Percentiles rank a stretch among this genome's conserved stretches.
phyloP scores from a whole-genome alignment of 148 eudicot species.

The Arbutus unedo region DNA sequence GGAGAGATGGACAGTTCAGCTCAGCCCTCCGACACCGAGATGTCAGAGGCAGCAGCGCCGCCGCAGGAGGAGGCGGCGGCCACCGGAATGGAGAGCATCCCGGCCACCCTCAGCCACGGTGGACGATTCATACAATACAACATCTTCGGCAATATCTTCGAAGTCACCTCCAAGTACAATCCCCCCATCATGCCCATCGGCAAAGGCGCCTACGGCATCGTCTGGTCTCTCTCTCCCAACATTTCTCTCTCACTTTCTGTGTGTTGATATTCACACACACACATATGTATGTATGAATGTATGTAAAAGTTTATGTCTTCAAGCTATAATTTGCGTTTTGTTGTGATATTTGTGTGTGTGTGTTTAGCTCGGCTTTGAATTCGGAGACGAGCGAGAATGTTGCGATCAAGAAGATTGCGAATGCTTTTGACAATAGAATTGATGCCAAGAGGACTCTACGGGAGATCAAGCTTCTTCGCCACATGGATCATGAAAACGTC shows the following conservation, averaged over 20 bases:
- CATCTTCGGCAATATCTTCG: conserved; percentile 85
- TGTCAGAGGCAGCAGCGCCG: conserved; percentile 50
- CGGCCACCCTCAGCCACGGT: conserved; percentile 70
- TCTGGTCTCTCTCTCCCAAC: conserved; percentile 38
- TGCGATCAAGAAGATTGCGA: conserved; percentile 91
- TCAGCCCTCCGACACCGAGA: conserved; percentile 63
- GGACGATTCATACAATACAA: conserved; percentile 84
- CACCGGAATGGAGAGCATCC: conserved; percentile 50
- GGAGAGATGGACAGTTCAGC: conserved; percentile 50
- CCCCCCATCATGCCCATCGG: conserved; percentile 98
- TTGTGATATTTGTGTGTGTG: conserved; percentile 13
- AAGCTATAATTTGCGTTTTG: background rate
- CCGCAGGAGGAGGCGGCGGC: background rate
- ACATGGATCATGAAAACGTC: conserved; percentile 97
- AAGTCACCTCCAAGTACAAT: conserved; percentile 81
- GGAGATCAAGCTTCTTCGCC: conserved; percentile 91
- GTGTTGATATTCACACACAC: conserved; percentile 19
- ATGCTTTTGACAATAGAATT: conserved; percentile 87
- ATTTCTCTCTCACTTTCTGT: background rate
- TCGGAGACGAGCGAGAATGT: conserved; percentile 88
- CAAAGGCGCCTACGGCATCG: conserved; percentile 97
- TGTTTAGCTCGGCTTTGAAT: conserved; percentile 73
- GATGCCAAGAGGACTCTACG: conserved; percentile 95
- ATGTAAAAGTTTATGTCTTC: background rate
- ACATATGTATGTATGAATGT: conserved; percentile 8